Percentiles rank a stretch among this genome's conserved stretches.
phyloP scores from a whole-genome alignment of 1,284 basidiomycete genomes.

The Trichosporon sp. region DNA sequence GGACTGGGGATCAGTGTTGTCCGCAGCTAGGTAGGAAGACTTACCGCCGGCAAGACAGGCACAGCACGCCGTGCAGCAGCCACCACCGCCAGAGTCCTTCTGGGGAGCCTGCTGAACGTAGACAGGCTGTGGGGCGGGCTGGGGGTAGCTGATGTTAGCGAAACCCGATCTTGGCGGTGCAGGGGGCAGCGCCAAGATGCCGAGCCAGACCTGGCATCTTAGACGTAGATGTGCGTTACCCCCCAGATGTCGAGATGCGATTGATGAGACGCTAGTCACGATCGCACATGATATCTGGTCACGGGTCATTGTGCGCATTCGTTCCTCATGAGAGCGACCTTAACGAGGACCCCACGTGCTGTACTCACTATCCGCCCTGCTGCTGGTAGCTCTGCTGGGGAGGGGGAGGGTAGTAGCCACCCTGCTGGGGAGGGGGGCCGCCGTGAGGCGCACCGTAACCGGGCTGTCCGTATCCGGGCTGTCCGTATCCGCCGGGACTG shows the following conservation, averaged over 20 bases:
- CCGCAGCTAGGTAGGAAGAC: slow-evolving; percentile 18
- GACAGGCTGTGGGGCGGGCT: slow-evolving; percentile 52
- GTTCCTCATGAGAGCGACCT: neutral
- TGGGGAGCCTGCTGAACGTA: slow-evolving; percentile 49
- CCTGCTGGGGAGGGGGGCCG: slow-evolving; percentile 28
- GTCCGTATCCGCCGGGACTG: slow-evolving; percentile 29
- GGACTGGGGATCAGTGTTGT: slow-evolving; percentile 32
- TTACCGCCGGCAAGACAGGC: slow-evolving; percentile 45
- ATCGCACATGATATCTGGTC: neutral
- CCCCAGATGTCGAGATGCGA: neutral
- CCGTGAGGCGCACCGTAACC: slow-evolving; percentile 39
- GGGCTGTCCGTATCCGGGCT: slow-evolving; percentile 26
- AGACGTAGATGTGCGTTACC: neutral
- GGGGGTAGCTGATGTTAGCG: slow-evolving; percentile 43
- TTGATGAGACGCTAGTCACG: neutral
- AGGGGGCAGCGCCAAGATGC: slow-evolving; percentile 4
- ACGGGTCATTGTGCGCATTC: neutral
- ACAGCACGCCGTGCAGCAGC: slow-evolving; percentile 41
- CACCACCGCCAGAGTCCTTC: slow-evolving; percentile 28
- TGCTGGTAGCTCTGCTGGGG: slow-evolving; percentile 41
- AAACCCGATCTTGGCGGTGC: neutral
- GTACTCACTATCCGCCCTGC: slow-evolving; percentile 38
- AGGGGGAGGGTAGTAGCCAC: slow-evolving; percentile 48
- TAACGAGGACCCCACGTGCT: neutral
- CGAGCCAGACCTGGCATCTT: neutral